phyloP scores from a whole-genome alignment of 2,329 filamentous ascomycete species.

The Aspergillus terreus region DNA sequence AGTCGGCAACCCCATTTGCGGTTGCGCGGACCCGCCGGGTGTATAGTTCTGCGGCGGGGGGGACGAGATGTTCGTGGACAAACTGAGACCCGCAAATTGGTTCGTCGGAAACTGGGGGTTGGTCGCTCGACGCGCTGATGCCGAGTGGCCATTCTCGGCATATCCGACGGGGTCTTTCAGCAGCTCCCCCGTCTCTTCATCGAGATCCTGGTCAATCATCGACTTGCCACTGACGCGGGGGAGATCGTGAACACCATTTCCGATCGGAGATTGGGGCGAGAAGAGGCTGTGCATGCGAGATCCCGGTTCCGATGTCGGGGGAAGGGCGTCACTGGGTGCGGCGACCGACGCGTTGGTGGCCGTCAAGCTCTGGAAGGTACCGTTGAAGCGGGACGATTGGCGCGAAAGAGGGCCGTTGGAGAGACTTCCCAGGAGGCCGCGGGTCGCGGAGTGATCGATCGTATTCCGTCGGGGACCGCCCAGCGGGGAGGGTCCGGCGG shows the following conservation, averaged over 20 bases:
- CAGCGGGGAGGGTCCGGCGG: constrained; percentile 26
- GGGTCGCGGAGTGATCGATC: constrained; percentile 47
- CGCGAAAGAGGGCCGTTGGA: constrained; percentile 43
- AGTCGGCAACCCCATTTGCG: constrained; percentile 47
- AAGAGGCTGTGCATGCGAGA: constrained; percentile 55
- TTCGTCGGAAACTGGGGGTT: constrained; percentile 68
- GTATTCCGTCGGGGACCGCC: constrained; percentile 45
- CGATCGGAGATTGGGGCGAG: constrained; percentile 58
- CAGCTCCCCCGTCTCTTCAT: constrained; percentile 61
- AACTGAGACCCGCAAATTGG: constrained; percentile 65
- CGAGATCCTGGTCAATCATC: constrained; percentile 61
- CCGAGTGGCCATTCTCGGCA: constrained; percentile 63
- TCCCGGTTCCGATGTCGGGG: constrained; percentile 46
- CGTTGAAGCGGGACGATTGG: constrained; percentile 58
- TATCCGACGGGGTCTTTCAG: constrained; percentile 63
- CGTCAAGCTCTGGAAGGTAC: constrained; percentile 57
- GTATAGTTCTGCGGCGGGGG: constrained; percentile 54
- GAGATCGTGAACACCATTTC: constrained; percentile 51
- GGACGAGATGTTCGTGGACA: constrained; percentile 63
- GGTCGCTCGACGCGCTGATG: constrained; percentile 56
- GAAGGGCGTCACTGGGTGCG: constrained; percentile 50
- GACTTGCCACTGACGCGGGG: constrained; percentile 56
- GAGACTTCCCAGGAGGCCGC: constrained; percentile 30
- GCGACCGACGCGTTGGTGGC: constrained; percentile 44
- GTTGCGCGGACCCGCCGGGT: constrained; percentile 43